Base-by-base conservation (phyloP, 495 filamentous ascomycete species). In the Collariella sp. region DNA sequence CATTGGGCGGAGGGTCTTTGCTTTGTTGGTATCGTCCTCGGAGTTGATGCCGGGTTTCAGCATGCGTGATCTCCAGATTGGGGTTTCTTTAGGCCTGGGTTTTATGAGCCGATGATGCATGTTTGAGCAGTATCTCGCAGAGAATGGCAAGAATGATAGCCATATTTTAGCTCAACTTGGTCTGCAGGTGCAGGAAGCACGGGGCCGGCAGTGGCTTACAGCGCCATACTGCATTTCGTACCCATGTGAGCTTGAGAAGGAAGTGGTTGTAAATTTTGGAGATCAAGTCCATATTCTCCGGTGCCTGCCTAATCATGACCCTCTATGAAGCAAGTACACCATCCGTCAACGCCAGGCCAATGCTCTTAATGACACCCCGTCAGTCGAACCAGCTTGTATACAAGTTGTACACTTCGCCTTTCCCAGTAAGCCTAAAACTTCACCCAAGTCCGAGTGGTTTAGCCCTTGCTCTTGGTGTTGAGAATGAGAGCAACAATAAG, bases 401-500 rank as follows among this genome's bases (percentile, higher is more conserved):
- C 51, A 54, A 19, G 35, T 59, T 56, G 54, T 62, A 58, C 57
- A 62, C 45, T 45, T 38, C 26, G 20, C n/a, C n/a, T 53, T 33
- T 50, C 26, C 9, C 33, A 31, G 26, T 31, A 15, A 44, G 10
- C 52, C 55, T n/a, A n/a, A n/a, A n/a, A n/a, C n/a, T n/a, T 42
- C 26, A 36, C 13, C 40, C 9, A 9, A 38, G 22, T 11, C 38
- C n/a, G 38, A n/a, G 7, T 0, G n/a, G 22, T 40, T 74, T 64
- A 77, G 50, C 74, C 73, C 69, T 69, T 77, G 72, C 72, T 76
- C 74, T 77, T 77, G 56, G 73, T 77, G 67, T 76, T 76, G 55
- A 77, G 71, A 55, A 77, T 74, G 50, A 77, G 73, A 16, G 71
- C 74, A 26, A 76, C 73, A 31, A 77, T 77, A 42, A 77, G 73